These are phyloP conservation scores for Juncus effusus DNA, from an alignment of 176 grass and related monocot genomes.

Conservation along the genomic window DNA sequence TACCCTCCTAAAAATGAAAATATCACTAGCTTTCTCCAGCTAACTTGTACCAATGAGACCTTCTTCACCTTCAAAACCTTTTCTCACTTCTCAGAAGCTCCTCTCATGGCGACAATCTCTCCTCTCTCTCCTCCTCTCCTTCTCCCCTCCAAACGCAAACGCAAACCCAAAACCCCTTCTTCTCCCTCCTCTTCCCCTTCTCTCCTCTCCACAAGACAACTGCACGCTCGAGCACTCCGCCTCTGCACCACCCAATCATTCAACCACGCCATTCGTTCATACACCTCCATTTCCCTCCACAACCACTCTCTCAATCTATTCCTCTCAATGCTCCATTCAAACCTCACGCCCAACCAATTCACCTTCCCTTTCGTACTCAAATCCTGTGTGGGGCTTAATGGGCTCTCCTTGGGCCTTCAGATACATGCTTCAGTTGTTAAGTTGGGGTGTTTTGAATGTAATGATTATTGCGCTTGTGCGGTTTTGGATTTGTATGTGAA, in stretches of 20 bases:
- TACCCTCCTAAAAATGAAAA: too few relatives aligned
- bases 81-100: neutral
- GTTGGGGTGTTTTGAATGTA: slow-evolving; percentile 15
- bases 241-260: slow-evolving; percentile 3
- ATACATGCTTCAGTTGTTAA: slow-evolving; percentile 41
- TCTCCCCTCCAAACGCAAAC: neutral
- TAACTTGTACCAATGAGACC: too few relatives aligned
- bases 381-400: slow-evolving; percentile 25
- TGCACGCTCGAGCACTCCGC: slow-evolving; percentile 24
- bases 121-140: neutral
- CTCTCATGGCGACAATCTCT: slow-evolving; percentile 8
- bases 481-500: slow-evolving; percentile 42
- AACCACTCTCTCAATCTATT: slow-evolving; percentile 27
- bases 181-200: neutral
- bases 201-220: neutral
- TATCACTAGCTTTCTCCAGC: too few relatives aligned
- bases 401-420: slow-evolving; percentile 36
- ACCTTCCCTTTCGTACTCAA: slow-evolving; percentile 38
- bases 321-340: slow-evolving; percentile 26
- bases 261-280: slow-evolving; percentile 16
- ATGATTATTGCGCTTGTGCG: slow-evolving; percentile 34
- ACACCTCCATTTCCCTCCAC: slow-evolving; percentile 23
- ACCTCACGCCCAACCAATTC: slow-evolving; percentile 22
- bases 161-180: neutral
- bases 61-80: too few relatives aligned